Evolutionary conservation across 192 early-diverging fungal genomes (phyloP), one percentile per base, ranked within the genome.

Genomic region (Paraglomus occultum): DNA sequence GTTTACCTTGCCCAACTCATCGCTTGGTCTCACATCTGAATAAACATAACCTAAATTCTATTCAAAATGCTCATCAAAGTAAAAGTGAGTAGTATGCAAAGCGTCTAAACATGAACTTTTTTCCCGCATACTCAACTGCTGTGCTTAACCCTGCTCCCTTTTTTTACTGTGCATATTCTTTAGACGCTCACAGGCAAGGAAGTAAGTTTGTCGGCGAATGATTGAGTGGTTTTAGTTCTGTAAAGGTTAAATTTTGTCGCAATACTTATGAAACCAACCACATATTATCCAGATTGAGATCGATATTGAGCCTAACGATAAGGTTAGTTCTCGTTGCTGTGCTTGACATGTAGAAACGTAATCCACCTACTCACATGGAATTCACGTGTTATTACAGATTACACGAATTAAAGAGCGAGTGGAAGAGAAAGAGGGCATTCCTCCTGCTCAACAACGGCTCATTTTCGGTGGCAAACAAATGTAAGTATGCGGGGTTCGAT

Each of bases 371-470:
- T 22, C 9, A 22, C 38, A 11, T 64, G 15, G 3, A 5, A 47
- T 0, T 46, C 47, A 44, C 15, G 8, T 64, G 20, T 66, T 57
- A 1, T 72, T 45, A 12, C 58, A 90, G 84, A 87, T 95, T 76
- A 80, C 87, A 45, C 81, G 91, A 47, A 91, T 99, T 80, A 97
- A 97, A 79, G 89, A 97, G 70, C 80, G 87, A 66, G 88, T 99
- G 50, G 93, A 97, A 71, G 94, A 94, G 78, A 96, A 96, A 81
- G 95, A 97, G 75, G 97, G 95, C 62, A 99, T 99, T 66, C 95
- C 97, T 6, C 95, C 95, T 38, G 83, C 89, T 15, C 97, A 99
- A 76, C 97, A 99, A 72, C 87, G 96, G 66, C 78, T 99, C 46
- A 99, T 98, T 80, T 95, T 90, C 72, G 84, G 89, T 64, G 95